These are phyloP conservation scores for Amanita rubescens DNA, from an alignment of 768 basidiomycete genomes.

Conservation along the genomic window DNA sequence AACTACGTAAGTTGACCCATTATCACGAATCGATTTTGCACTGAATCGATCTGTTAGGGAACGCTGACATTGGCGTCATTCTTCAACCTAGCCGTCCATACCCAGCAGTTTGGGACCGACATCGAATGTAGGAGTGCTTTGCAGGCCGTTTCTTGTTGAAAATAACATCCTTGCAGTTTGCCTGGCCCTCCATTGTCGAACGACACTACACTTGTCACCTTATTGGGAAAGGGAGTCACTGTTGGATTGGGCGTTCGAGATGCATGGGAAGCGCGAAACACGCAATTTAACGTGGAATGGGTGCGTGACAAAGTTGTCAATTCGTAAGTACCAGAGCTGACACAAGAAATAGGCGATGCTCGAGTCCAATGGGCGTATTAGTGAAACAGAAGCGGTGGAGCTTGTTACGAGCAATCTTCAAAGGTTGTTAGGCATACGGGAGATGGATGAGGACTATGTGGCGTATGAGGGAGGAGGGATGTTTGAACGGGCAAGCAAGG, in stretches of 20 bases:
- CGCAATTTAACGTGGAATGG: conserved; percentile 76
- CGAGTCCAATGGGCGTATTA: conserved; percentile 39
- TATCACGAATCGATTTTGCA: neutral
- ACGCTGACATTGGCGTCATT: conserved; percentile 43
- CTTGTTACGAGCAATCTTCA: conserved; percentile 41
- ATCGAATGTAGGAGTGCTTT: conserved; percentile 43
- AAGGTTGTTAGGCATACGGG: conserved; percentile 30
- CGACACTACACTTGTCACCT: conserved; percentile 49
- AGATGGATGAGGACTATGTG: conserved; percentile 49
- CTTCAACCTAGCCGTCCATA: conserved; percentile 54
- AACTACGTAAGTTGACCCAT: conserved; percentile 39
- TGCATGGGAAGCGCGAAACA: conserved; percentile 68
- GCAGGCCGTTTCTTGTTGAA: neutral
- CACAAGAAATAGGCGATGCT: conserved; percentile 31
- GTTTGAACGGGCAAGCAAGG: conserved; percentile 48
- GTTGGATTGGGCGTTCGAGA: conserved; percentile 66
- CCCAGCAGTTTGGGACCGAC: conserved; percentile 67
- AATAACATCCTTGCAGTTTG: conserved; percentile 30
- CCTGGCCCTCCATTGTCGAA: conserved; percentile 72
- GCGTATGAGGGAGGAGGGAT: conserved; percentile 51
- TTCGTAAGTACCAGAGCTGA: conserved; percentile 1
- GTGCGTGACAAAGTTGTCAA: conserved; percentile 30
- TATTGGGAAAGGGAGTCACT: conserved; percentile 69
- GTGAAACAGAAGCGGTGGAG: conserved; percentile 32
- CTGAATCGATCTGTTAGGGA: conserved; percentile 24